Base-by-base conservation (phyloP, 306 rosid genomes). In the Acmispon strigosus region DNA sequence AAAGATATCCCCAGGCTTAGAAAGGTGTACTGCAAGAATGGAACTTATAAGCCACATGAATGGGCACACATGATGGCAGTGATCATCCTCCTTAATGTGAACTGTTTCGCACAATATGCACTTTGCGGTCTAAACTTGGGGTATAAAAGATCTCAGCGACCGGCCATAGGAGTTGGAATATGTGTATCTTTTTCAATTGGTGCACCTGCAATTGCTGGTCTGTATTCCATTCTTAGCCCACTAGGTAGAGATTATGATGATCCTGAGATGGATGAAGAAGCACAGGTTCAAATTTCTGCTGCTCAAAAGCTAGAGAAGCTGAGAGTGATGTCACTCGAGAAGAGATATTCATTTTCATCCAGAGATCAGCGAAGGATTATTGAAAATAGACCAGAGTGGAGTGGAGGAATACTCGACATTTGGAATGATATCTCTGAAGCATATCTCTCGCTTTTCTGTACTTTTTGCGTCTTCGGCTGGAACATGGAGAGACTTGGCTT, bases 401-500 rank as follows among this genome's bases (percentile, higher is more conserved):
- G 78, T 12, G 99, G 96, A 60, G 97, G 99, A 12, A 78, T 95
- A 83, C 85, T 89, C 32, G 96, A 91, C 83, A 57, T 95, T 47
- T 91, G 97, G 99, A 77, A 87, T 17, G 92, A 89, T 49, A 86
- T 95, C 42, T 91, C 99, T 72, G 70, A 82, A 18, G 91, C 99
- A 9, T 91, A 86, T 51, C 89, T 86, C 17, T 86, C 99, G 20
- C 91, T 95, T 58, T 87, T 95, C 79, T 95, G 99, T 73, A 86
- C 82, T 19, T 95, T 84, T 72, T 95, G 96, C 75, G 96, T 89
- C 11, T 91, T 91, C 62, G 99, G 97, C 62, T 85, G 97, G 99
- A 95, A 95, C 62, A 89, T 95, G 97, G 99, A 95, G 83, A 91
- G 97, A 66, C 97, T 95, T 24, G 92, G 96, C 32, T 91, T 95